These are phyloP conservation scores for Verticillium dahliae DNA, from an alignment of 2,329 filamentous ascomycete genomes.

Conservation along the genomic window DNA sequence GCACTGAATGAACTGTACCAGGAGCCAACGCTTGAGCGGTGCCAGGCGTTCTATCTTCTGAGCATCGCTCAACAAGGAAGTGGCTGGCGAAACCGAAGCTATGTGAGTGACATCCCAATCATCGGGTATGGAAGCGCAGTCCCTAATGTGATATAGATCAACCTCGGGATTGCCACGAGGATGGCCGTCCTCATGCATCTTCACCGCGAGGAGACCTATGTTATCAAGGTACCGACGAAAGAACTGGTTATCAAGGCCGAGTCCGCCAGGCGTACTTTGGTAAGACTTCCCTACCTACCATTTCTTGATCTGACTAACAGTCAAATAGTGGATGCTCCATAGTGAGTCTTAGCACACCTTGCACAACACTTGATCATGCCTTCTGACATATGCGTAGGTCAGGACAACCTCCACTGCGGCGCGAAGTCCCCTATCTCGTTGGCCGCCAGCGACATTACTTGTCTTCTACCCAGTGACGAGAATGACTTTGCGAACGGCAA, in stretches of 20 bases:
- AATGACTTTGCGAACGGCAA: constrained; percentile 41
- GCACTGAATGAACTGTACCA: constrained; percentile 44
- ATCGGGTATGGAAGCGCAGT: too few species aligned
- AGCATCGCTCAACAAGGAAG: constrained; percentile 54
- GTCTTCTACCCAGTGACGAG: constrained; percentile 47
- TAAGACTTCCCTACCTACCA: constrained; percentile 20
- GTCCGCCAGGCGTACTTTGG: constrained; percentile 50
- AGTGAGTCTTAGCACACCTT: constrained; percentile 23
- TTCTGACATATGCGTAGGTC: constrained; percentile 22
- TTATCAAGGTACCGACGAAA: constrained; percentile 30
- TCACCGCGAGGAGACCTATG: constrained; percentile 49
- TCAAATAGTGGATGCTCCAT: constrained; percentile 48
- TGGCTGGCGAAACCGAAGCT: constrained; percentile 45
- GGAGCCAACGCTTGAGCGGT: constrained; percentile 45
- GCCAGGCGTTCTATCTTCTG: constrained; percentile 52
- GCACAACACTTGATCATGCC: background rate
- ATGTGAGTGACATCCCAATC: constrained; percentile 29
- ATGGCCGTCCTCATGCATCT: constrained; percentile 50
- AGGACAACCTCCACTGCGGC: constrained; percentile 50
- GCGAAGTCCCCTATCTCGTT: constrained; percentile 44
- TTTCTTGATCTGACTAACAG: constrained; percentile 1
- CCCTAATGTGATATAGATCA: constrained; percentile 33
- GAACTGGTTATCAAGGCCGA: constrained; percentile 43
- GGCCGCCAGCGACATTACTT: constrained; percentile 45
- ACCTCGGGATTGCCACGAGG: constrained; percentile 48